phyloP scores from a whole-genome alignment of 192 early-diverging fungal species.

The Tieghemiomyces parasiticus region DNA sequence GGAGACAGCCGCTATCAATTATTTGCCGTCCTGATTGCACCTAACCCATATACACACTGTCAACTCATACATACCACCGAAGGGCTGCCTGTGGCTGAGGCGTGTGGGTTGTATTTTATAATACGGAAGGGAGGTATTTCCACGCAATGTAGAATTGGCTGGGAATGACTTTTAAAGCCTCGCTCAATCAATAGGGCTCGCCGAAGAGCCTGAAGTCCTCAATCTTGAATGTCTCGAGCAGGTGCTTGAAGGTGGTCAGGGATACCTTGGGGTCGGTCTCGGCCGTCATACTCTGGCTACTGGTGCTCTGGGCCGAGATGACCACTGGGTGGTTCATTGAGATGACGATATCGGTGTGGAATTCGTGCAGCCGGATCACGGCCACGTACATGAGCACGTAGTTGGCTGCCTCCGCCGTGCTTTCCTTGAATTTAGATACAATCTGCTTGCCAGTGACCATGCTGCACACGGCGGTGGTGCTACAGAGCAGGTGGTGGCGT shows the following conservation, averaged over 20 bases:
- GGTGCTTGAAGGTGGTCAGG: conserved; percentile 9
- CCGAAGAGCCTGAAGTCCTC: conserved; percentile 6
- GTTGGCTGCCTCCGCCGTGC: conserved; percentile 33
- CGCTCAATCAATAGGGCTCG: background rate
- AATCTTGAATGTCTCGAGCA: conserved; percentile 5
- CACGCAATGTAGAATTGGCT: too few species aligned
- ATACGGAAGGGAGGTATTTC: too few species aligned
- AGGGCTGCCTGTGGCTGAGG: too few species aligned
- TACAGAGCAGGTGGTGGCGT: conserved; percentile 7
- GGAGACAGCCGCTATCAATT: too few species aligned
- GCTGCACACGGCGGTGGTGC: conserved; percentile 24
- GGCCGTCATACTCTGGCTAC: conserved; percentile 4
- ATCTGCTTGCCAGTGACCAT: conserved; percentile 48
- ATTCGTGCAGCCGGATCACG: conserved; percentile 47
- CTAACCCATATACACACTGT: too few species aligned
- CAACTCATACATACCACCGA: too few species aligned
- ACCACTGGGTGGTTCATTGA: conserved; percentile 54
- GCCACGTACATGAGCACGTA: conserved; percentile 50
- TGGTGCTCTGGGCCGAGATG: conserved; percentile 29
- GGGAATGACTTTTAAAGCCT: too few species aligned
- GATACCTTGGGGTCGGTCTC: conserved; percentile 8
- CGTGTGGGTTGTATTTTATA: too few species aligned
- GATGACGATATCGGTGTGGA: conserved; percentile 60
- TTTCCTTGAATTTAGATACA: conserved; percentile 70
- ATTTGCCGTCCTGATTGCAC: too few species aligned